Base-by-base conservation (phyloP, 768 basidiomycete genomes). In the Lactarius sp. region DNA sequence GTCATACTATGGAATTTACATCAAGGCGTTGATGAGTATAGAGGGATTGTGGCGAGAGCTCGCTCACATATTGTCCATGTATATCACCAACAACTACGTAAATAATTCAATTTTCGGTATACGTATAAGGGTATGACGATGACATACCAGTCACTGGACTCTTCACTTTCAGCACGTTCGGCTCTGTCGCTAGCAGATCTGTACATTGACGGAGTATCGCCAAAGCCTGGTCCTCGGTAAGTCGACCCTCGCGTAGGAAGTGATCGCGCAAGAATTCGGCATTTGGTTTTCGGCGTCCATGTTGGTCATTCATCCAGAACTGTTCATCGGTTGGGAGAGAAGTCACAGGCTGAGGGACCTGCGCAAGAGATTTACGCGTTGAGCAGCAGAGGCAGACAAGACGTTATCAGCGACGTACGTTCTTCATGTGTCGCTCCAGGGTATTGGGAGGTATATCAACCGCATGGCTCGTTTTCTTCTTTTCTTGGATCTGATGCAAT, bases 51-150 rank as follows among this genome's bases (percentile, higher is more conserved):
- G 18, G 34, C 10, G 22, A 16, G 47, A 3, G 47, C n/a, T 31
- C 37, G 31, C 78, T 74, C 70, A 94, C 93, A 74, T 93, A 97
- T 90, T 97, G 94, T 14, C 94, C 94, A 70, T 97, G 94, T 56
- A 97, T 92, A 78, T 97, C 94, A 13, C 94, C 94, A 70, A 94
- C 94, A 68, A 97, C 93, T 94, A 67, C 8, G 60, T 68, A 34
- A 39, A 61, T 34, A n/a, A 9, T 52, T 64, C 18, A 54, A 56
- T 18, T 33, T 20, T 36, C 36, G 16, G 56, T 6, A 9, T 20
- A 31, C n/a, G n/a, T 5, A 42, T 10, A 36, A 8, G 6, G 12
- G 47, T 6, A 46, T 52, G 16, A 44, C 4, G 6, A 46, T 46
- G 33, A 80, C 88, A 69, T 70, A 92, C 92, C 90, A 39, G 93